phyloP scores from a whole-genome alignment of 495 filamentous ascomycete genomes.

The Astrocystis sublimbata region DNA sequence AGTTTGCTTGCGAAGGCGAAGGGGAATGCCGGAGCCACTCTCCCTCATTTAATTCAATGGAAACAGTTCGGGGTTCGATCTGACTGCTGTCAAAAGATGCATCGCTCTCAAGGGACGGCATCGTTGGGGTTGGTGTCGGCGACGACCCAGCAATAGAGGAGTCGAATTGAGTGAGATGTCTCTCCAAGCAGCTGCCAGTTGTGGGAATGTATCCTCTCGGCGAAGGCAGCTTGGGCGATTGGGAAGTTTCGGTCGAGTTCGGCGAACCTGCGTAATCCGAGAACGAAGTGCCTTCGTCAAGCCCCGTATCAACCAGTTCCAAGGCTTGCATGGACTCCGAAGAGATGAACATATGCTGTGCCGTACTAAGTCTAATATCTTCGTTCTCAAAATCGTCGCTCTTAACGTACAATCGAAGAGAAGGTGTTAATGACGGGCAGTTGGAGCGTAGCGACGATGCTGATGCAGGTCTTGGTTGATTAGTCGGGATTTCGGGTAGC shows the following conservation, averaged over 20 bases:
- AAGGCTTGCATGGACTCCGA: conserved; percentile 29
- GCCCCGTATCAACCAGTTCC: conserved; percentile 19
- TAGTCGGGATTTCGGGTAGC: conserved; percentile 42
- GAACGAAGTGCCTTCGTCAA: conserved; percentile 27
- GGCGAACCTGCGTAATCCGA: conserved; percentile 41
- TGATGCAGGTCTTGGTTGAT: conserved; percentile 26
- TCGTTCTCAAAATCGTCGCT: conserved; percentile 42
- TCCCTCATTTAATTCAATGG: conserved; percentile 34
- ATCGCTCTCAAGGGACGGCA: conserved; percentile 13
- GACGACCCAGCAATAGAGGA: conserved; percentile 25
- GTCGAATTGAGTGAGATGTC: conserved; percentile 31
- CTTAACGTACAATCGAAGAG: conserved; percentile 41
- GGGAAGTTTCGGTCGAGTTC: conserved; percentile 27
- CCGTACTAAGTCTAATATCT: conserved; percentile 36
- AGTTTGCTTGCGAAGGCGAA: conserved; percentile 26
- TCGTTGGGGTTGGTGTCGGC: conserved; percentile 12
- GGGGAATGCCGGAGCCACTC: conserved; percentile 45
- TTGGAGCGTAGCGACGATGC: conserved; percentile 25
- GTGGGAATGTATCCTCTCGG: conserved; percentile 36
- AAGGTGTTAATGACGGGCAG: conserved; percentile 43
- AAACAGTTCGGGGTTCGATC: conserved; percentile 10
- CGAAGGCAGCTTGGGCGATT: conserved; percentile 27
- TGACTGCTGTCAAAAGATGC: not conserved
- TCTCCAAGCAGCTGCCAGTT: conserved; percentile 39
- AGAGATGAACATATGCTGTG: conserved; percentile 27